Evolutionary conservation across 306 rosid genomes (phyloP).

Genomic region (Castanospermum australe): DNA sequence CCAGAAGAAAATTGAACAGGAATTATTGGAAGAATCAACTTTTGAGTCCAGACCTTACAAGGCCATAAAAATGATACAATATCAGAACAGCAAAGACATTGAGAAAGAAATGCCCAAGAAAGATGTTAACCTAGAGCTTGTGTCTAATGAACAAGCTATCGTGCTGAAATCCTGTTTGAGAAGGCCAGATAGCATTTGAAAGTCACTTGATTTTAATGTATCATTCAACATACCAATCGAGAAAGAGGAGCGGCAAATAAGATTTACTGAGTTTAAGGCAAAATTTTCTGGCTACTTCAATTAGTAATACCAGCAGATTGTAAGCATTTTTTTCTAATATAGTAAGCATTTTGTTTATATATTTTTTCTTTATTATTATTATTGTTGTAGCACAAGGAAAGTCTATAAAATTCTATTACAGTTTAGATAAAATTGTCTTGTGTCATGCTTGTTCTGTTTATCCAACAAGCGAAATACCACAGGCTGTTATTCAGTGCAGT

Average conservation of each 20-base stretch:
- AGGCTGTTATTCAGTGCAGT: neutral
- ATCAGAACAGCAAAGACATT: neutral
- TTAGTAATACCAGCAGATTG: neutral
- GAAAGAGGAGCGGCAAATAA: neutral
- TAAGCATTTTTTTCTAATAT: no score
- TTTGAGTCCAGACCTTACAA: neutral
- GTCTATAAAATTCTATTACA: neutral
- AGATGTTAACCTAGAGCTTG: neutral
- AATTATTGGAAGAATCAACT: neutral
- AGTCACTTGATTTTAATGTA: slow-evolving; percentile 37
- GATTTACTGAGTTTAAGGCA: neutral
- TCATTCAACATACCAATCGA: slow-evolving; percentile 29
- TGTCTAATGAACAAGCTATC: neutral
- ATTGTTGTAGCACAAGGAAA: neutral
- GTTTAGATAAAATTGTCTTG: neutral
- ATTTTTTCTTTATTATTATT: no score
- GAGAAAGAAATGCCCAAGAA: neutral
- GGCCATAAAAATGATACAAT: slow-evolving; percentile 5
- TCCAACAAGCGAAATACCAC: neutral
- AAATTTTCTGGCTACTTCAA: slow-evolving; percentile 2
- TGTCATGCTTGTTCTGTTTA: neutral
- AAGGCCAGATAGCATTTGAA: slow-evolving; percentile 42
- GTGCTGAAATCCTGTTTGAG: slow-evolving; percentile 52
- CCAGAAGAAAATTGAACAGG: neutral
- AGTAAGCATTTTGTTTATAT: no score